Percentiles rank a stretch among this genome's conserved stretches.
Conservation (phyloP, 148 eudicot species). For the Camellia japonica region DNA sequence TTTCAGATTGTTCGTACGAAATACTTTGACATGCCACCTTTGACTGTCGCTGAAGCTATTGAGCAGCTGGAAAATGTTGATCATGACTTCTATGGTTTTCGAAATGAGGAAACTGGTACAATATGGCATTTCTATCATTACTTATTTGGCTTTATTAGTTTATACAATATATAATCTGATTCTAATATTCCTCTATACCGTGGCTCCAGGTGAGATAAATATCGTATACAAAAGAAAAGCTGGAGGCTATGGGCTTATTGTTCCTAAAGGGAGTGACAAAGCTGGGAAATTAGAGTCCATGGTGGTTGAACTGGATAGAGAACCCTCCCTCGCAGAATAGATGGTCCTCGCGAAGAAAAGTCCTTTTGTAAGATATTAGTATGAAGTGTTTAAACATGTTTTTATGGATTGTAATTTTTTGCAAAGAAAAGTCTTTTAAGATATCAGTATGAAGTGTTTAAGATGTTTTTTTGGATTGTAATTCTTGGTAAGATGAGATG, state of each 20-base stretch:
- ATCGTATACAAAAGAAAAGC: slow-evolving; percentile 76
- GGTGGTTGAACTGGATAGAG: slow-evolving; percentile 32
- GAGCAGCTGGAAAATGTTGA: slow-evolving; percentile 85
- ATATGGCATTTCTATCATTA: neutral
- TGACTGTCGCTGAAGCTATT: slow-evolving; percentile 75
- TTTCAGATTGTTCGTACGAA: slow-evolving; percentile 80
- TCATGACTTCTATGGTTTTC: slow-evolving; percentile 86
- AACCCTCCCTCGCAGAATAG: slow-evolving; percentile 41
- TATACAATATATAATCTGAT: neutral
- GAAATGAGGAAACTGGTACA: slow-evolving; percentile 86
- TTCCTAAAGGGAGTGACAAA: slow-evolving; percentile 67
- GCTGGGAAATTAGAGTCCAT: slow-evolving; percentile 56
- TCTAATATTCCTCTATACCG: slow-evolving; percentile 3
- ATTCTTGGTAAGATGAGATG: neutral
- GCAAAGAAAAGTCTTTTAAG: neutral
- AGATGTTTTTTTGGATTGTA: neutral
- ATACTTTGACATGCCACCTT: slow-evolving; percentile 87
- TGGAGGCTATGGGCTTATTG: slow-evolving; percentile 89
- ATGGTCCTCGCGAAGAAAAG: slow-evolving; percentile 1
- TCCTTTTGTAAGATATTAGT: neutral
- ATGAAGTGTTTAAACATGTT: neutral
- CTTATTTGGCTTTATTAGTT: neutral
- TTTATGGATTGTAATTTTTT: neutral
- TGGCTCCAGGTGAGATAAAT: slow-evolving; percentile 74
- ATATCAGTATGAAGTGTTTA: too few relatives aligned